Evolutionary conservation across 371 early-diverging fungal genomes (phyloP), one percentile per base, ranked within the genome.

Genomic region (Mortierella sp.): DNA sequence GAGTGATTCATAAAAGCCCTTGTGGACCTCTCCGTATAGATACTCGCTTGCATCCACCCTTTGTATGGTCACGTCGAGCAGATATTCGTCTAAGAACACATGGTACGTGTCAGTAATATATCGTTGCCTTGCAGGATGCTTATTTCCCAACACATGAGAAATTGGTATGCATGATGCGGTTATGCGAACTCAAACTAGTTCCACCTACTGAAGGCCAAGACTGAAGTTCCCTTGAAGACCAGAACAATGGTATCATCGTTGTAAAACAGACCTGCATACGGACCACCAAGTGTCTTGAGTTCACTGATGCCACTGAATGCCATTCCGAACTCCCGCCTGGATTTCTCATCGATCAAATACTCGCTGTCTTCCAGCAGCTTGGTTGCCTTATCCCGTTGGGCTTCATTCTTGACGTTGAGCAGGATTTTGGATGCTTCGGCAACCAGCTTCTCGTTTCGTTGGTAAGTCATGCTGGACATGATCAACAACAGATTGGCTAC

Each of bases 221-320:
- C 66, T 9, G 86, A 83, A 0, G 86, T 86, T 7, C 86, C 86
- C 48, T 86, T 86, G 51, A 80, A 82, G 9, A 78, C 71, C 17
- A 86, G 58, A 14, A 84, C 60, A 28, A 86, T 84, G 17, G 79
- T 58, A 0, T 84, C 81, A 9, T 68, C 53, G 8, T 70, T 72
- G 26, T 81, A 82, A 11, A 83, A 84, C 79, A 82, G 72, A 26
- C 86, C 86, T 51, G 83, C 83, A 57, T 75, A 86, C 0, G 86
- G 83, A 0, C 84, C 86, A 2, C 84, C 83, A 0, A 82, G 30
- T 0, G 84, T 79, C 50, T 83, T 86, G 9, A 84, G 67, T 44
- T 86, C 86, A 30, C 84, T 79, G 11, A 86, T 72, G 6, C 86
- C 86, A 11, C 65, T 61, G 63, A 86, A 85, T 9, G 73, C 75